Evolutionary conservation across 1,284 basidiomycete species (phyloP), one percentile per base, ranked within the genome.

Genomic region (Pascua sp.): DNA sequence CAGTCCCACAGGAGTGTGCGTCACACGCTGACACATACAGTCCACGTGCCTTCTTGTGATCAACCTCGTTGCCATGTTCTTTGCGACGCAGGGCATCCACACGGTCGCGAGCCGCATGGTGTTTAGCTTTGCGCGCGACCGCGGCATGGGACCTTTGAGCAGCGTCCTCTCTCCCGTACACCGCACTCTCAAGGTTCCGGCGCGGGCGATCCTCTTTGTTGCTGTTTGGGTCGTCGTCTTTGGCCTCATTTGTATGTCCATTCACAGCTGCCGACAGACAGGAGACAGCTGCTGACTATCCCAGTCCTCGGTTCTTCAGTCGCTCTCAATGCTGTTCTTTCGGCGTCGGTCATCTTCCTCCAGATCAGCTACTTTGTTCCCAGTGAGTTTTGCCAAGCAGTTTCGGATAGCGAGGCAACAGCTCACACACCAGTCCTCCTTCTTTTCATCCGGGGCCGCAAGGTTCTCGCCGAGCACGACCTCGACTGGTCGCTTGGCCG

Each of bases 51-150:
- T 81, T 4, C 58, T 71, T 36, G 69, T 76, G 55, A 78, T 80
- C 65, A 77, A 78, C 15, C 67, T 78, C 41, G 52, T 67, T 11
- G 68, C 66, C 17, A 78, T 80, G 78, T 67, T 66, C 41, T 61
- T 65, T 24, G 61, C 66, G 5, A 56, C 56, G 17, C 63, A 64
- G 53, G 70, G 84, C 16, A 83, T 85, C 62, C 81, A 82, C 59
- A 85, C 84, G 50, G 84, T 84, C 3, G 81, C 84, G 10, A 86
- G 84, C 2, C 81, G 87, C 8, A 83, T 86, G 64, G 84, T 84
- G 4, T 85, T 84, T 79, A 82, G 83, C 40, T 87, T 88, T 62
- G 85, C 86, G 0, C 80, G 86, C 1, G 87, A 89, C 74, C 78
- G 80, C 56, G 86, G 85, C 4, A 79, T 87, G 16, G 64, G 59